These are phyloP conservation scores for Lasiodiplodia sp. DNA, from an alignment of 2,329 filamentous ascomycete genomes.

Conservation along the genomic window DNA sequence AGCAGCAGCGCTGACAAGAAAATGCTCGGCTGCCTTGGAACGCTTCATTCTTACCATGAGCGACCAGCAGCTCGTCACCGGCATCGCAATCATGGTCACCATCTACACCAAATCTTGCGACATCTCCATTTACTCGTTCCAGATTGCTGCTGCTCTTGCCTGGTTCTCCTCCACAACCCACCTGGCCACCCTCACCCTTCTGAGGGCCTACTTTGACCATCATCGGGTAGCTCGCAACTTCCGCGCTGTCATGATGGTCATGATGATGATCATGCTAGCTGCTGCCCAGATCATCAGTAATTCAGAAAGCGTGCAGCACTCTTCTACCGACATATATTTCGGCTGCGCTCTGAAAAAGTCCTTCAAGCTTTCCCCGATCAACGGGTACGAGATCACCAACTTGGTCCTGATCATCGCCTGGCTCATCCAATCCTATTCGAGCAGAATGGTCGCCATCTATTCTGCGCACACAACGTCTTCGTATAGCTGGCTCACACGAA, in stretches of 20 bases:
- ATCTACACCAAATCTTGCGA: conserved; percentile 38
- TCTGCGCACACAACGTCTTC: neutral
- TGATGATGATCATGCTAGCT: conserved; percentile 25
- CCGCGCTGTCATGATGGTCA: conserved; percentile 8
- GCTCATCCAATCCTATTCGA: conserved; percentile 1
- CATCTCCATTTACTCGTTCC: conserved; percentile 38
- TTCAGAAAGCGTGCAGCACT: conserved; percentile 11
- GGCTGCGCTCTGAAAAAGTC: conserved; percentile 14
- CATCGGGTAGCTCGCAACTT: conserved; percentile 21
- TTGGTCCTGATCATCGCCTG: conserved; percentile 8
- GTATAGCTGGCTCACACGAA: conserved; percentile 1
- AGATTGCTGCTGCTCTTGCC: conserved; percentile 34
- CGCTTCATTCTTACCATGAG: conserved; percentile 41
- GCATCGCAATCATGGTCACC: conserved; percentile 36
- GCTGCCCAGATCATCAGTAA: conserved; percentile 23
- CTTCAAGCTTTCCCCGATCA: neutral
- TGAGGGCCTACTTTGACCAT: conserved; percentile 34
- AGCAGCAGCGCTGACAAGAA: neutral
- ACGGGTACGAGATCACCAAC: conserved; percentile 8
- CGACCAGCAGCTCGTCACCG: conserved; percentile 39
- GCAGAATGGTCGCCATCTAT: conserved; percentile 14
- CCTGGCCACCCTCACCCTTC: conserved; percentile 34
- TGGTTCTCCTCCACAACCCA: conserved; percentile 40
- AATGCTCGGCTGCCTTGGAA: conserved; percentile 16
- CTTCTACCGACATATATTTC: conserved; percentile 2